These are phyloP conservation scores for Cucurbita moschata DNA, from an alignment of 306 rosid genomes.

Conservation along the genomic window DNA sequence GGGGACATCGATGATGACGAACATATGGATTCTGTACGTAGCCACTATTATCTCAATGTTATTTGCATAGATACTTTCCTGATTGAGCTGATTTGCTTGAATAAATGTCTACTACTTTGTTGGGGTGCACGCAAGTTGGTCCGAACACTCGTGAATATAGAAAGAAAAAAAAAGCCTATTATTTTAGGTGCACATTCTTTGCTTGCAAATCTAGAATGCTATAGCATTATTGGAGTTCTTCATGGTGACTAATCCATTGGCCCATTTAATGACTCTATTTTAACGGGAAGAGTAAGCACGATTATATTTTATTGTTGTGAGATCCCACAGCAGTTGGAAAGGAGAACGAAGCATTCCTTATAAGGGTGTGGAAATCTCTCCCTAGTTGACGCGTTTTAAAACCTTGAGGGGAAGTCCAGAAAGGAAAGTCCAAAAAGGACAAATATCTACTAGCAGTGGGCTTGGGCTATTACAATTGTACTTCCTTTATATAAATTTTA, in stretches of 20 bases:
- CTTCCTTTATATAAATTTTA: not conserved
- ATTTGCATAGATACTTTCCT: not conserved
- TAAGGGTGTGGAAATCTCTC: too few relatives aligned
- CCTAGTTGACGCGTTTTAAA: too few relatives aligned
- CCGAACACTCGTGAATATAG: too few relatives aligned
- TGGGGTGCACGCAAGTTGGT: too few relatives aligned
- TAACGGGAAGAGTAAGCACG: not conserved
- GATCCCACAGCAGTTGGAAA: too few relatives aligned
- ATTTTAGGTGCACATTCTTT: not conserved
- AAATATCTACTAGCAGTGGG: too few relatives aligned
- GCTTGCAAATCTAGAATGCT: not conserved
- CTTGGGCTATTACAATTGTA: too few relatives aligned
- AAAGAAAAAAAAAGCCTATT: not conserved
- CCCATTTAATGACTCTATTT: not conserved
- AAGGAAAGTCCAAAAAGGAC: too few relatives aligned
- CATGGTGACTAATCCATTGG: not conserved
- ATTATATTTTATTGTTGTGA: not conserved
- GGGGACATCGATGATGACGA: conserved; percentile 82
- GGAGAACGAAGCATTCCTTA: too few relatives aligned
- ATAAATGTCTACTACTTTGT: not conserved
- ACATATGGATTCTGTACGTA: conserved; percentile 70
- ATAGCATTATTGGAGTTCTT: not conserved
- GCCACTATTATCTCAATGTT: not conserved
- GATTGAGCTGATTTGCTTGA: not conserved
- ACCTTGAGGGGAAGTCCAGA: too few relatives aligned